Conservation (phyloP, 2,329 filamentous ascomycete genomes). For the Colletotrichum sp. region DNA sequence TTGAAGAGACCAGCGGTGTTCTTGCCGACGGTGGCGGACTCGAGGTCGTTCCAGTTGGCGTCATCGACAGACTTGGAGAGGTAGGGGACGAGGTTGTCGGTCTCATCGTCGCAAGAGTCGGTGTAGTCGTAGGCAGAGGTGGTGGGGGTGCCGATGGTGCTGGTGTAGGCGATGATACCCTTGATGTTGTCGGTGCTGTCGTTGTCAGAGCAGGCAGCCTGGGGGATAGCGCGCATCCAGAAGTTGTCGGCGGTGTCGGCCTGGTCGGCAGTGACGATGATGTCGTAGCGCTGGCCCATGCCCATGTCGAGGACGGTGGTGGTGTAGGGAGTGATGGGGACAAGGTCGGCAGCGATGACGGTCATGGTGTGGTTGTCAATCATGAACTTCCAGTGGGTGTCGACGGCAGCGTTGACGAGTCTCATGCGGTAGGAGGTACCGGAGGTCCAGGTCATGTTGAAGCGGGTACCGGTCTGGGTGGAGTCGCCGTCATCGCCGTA, state of each 20-base stretch:
- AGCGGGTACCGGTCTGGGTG: constrained; percentile 52
- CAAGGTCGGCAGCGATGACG: constrained; percentile 62
- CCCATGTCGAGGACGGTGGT: constrained; percentile 53
- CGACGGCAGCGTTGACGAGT: constrained; percentile 51
- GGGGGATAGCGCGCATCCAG: constrained; percentile 54
- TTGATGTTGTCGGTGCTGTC: constrained; percentile 46
- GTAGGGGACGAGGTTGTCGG: constrained; percentile 42
- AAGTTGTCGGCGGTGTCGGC: constrained; percentile 43
- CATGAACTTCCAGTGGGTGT: constrained; percentile 51
- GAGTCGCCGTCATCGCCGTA: constrained; percentile 33
- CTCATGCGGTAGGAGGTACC: constrained; percentile 52
- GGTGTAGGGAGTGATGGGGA: constrained; percentile 61
- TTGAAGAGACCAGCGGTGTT: constrained; percentile 40
- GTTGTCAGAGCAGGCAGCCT: constrained; percentile 45
- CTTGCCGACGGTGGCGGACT: constrained; percentile 29
- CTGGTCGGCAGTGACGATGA: constrained; percentile 48
- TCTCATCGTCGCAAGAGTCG: constrained; percentile 40
- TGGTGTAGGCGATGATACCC: constrained; percentile 53
- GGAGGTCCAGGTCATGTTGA: constrained; percentile 41
- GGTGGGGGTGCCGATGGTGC: constrained; percentile 15
- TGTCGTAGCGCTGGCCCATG: constrained; percentile 53
- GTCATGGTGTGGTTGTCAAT: constrained; percentile 62
- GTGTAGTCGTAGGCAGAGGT: constrained; percentile 20
- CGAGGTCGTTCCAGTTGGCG: constrained; percentile 31
- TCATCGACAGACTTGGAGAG: constrained; percentile 25